These are phyloP conservation scores for Pythium rhizo-oryzae DNA, from an alignment of 352 stramenopile genomes.

Conservation along the genomic window DNA sequence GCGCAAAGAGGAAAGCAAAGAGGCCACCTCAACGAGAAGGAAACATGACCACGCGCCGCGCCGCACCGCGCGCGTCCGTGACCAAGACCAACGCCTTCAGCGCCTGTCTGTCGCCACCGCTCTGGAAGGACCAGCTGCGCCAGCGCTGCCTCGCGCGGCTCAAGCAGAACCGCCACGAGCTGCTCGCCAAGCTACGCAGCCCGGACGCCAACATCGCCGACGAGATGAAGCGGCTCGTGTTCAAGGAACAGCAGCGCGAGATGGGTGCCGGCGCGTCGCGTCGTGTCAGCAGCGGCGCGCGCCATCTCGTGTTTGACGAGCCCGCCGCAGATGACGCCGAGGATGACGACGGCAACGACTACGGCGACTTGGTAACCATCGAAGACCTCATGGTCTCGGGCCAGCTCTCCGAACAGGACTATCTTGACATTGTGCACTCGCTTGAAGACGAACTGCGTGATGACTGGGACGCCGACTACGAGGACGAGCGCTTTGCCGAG, in stretches of 20 bases:
- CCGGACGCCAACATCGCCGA: constrained; percentile 59
- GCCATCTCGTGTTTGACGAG: constrained; percentile 44
- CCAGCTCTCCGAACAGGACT: constrained; percentile 67
- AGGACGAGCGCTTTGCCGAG: constrained; percentile 46
- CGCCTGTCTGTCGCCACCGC: constrained; percentile 58
- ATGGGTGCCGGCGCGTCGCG: neutral
- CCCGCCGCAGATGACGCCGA: constrained; percentile 1
- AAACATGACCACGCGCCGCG: constrained; percentile 9
- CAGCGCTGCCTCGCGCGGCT: constrained; percentile 72
- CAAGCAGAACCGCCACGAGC: constrained; percentile 54
- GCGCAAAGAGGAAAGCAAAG: neutral
- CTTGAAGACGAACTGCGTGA: constrained; percentile 68
- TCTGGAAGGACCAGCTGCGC: constrained; percentile 80
- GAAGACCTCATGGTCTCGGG: constrained; percentile 67
- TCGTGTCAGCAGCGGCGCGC: neutral
- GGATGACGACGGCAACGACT: constrained; percentile 8
- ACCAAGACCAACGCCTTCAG: constrained; percentile 31
- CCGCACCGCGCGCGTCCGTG: constrained; percentile 14
- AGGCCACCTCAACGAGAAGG: too few relatives aligned
- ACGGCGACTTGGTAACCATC: constrained; percentile 39
- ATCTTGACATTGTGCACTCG: constrained; percentile 72
- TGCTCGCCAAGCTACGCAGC: constrained; percentile 67
- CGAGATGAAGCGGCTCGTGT: constrained; percentile 67
- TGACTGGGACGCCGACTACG: constrained; percentile 47
- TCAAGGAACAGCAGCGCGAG: constrained; percentile 38